phyloP scores from a whole-genome alignment of 75 land plant species.

The Sequoia sempervirens region DNA sequence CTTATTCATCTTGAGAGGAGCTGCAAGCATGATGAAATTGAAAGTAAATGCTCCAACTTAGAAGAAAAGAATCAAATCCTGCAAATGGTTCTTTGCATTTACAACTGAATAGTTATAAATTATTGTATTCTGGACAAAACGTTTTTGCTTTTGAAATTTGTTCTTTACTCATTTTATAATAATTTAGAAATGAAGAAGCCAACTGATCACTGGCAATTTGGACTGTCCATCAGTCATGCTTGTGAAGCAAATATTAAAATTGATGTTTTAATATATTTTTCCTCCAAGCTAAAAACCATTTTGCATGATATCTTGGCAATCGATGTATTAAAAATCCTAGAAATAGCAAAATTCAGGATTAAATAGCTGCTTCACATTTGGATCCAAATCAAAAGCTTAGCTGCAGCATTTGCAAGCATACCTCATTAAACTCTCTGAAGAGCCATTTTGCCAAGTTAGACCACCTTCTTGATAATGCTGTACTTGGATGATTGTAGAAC shows the following conservation, averaged over 20 bases:
- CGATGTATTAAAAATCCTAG: background rate
- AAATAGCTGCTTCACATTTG: background rate
- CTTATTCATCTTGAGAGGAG: background rate
- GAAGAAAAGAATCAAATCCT: background rate
- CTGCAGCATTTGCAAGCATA: conserved; percentile 15
- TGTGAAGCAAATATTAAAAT: background rate
- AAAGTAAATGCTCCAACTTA: background rate
- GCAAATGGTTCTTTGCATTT: background rate
- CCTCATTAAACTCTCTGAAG: conserved; percentile 98
- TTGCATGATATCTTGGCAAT: background rate
- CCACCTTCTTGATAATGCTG: conserved; percentile 92
- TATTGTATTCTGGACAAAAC: background rate
- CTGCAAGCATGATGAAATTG: background rate
- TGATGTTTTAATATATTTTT: background rate
- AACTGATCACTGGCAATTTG: background rate
- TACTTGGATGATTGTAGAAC: conserved; percentile 88
- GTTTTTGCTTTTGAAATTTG: background rate
- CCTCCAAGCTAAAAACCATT: background rate
- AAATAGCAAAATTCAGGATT: background rate
- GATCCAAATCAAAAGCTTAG: conserved; percentile 5
- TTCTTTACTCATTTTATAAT: background rate
- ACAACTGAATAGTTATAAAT: background rate
- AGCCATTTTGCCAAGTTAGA: conserved; percentile 98
- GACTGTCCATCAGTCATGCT: background rate
- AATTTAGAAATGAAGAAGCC: background rate